Evolutionary conservation across 192 early-diverging fungal species (phyloP), one percentile per base, ranked within the genome.

Genomic region (Backusella circina): DNA sequence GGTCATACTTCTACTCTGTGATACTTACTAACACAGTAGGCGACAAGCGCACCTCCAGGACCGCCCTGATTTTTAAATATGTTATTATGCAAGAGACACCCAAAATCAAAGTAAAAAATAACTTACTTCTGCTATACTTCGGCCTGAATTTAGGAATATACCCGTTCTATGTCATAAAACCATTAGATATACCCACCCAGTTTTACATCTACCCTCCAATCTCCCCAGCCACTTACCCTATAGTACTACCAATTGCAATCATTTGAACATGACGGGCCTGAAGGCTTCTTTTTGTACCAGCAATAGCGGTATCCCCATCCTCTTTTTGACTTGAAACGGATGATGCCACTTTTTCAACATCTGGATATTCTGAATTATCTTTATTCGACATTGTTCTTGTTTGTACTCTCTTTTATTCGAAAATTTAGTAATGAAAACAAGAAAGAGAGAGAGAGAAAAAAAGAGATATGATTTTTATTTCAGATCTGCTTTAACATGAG

Each of bases 61-160:
- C 94, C 94, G 15, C 91, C 93, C 71, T 77, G 13, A 32, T 6
- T 72, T 32, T 31, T 10, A 26, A 35, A 35, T 35, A 35, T 35
- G 2, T 3, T 35, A 2, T 5, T 23, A 10, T 7, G 21, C 18
- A n/a, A n/a, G n/a, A 15, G 3, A 35, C 9, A 35, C 33, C 33
- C 33, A 35, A 35, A 2, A 35, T 2, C 2, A 35, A 35, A 35
- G 5, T 2, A 35, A 35, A 35, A 35, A 5, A 35, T 3, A 35
- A 35, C 51, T 67, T 72, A 77, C 76, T 0, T 77, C 41, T 3
- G 90, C 87, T 26, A 95, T 84, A 18, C 86, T 90, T 2, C 79
- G 77, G 68, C 90, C 93, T 75, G 86, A 85, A 44, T 92, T 93
- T 65, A 93, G 83, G 77, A 93, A 93, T 12, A 94, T 77, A 64